Base-by-base conservation (phyloP, 257 asterid genomes). In the Ilex asprella region DNA sequence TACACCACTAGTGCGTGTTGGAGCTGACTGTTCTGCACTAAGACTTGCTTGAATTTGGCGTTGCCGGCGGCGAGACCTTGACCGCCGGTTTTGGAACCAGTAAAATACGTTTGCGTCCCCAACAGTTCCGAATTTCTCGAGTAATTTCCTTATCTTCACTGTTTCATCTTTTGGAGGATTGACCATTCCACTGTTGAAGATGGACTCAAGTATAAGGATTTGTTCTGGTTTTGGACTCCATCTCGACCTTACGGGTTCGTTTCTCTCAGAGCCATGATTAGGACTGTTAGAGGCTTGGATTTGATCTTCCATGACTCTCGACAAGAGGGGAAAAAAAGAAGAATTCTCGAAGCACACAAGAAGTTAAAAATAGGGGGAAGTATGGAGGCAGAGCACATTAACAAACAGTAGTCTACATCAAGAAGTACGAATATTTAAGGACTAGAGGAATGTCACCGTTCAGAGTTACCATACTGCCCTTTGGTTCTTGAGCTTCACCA, bases 61-160 rank as follows among this genome's bases (percentile, higher is more conserved):
- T 66, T 81, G 96, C 53, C 89, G 78, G 58, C 96, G 89, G 32
- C 95, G 80, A 6, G 86, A 83, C 78, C 95, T 68, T 1, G 96
- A 88, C 16, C 96, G 87, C 21, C 96, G 96, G 67, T 88, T 88
- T 73, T 88, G 95, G 76, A 88, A 88, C 96, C 96, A 88, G 76
- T 88, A 88, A 81, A 88, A 88, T 63, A 88, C 85, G 70, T 88
- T 88, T 59, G 92, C 85, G 31, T 88, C 95, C 13, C 84, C 96
- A 2, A 88, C 95, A 0, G 95, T 15, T 3, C 96, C 96, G 67
- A 78, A 88, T 53, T 80, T 80, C 72, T 88, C 88, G 2, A 88
- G 90, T 5, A 86, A 77, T 66, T 83, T 78, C 2, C 92, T 68
- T 54, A 88, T 85, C 39, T 82, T 61, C 6, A 73, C 76, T 0